Percentiles rank a stretch among this genome's conserved stretches.
Evolutionary conservation across 2,329 filamentous ascomycete species (phyloP).

Genomic region (Berkeleyomyces rouxiae): DNA sequence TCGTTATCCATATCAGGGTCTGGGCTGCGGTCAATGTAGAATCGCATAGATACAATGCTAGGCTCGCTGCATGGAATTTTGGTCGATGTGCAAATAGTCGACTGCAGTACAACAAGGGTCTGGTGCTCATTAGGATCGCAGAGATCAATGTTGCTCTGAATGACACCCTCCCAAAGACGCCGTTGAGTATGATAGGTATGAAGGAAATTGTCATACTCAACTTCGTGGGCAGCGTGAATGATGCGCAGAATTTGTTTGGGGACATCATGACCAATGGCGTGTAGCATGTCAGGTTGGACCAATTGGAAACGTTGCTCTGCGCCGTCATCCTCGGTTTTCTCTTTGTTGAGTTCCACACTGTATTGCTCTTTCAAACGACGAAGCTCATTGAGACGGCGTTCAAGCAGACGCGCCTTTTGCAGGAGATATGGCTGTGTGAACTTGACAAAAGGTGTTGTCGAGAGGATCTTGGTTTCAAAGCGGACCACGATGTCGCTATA

Average conservation of each 20-base stretch:
- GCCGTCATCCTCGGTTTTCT: slow-evolving; percentile 27
- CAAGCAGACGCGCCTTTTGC: slow-evolving; percentile 81
- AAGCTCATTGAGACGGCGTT: slow-evolving; percentile 66
- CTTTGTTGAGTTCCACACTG: slow-evolving; percentile 4
- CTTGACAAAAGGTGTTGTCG: slow-evolving; percentile 88
- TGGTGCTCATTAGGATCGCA: slow-evolving; percentile 95
- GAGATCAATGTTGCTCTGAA: slow-evolving; percentile 70
- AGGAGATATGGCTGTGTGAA: slow-evolving; percentile 88
- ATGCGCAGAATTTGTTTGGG: slow-evolving; percentile 84
- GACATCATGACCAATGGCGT: slow-evolving; percentile 61
- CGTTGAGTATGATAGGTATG: slow-evolving; percentile 92
- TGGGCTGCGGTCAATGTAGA: slow-evolving; percentile 84
- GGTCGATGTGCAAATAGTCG: slow-evolving; percentile 80
- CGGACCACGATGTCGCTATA: slow-evolving; percentile 93
- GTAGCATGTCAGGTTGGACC: slow-evolving; percentile 90
- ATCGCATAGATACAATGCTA: slow-evolving; percentile 74
- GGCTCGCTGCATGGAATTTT: slow-evolving; percentile 89
- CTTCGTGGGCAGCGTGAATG: slow-evolving; percentile 83
- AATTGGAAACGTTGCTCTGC: slow-evolving; percentile 72
- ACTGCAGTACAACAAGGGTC: slow-evolving; percentile 88
- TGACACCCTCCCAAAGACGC: slow-evolving; percentile 88
- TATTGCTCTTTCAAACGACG: slow-evolving; percentile 64
- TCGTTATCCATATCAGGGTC: slow-evolving; percentile 59
- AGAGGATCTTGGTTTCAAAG: slow-evolving; percentile 82
- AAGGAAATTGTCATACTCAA: slow-evolving; percentile 87